Evolutionary conservation across 2,329 filamentous ascomycete species (phyloP).

Genomic region (Colletotrichum simmondsii): DNA sequence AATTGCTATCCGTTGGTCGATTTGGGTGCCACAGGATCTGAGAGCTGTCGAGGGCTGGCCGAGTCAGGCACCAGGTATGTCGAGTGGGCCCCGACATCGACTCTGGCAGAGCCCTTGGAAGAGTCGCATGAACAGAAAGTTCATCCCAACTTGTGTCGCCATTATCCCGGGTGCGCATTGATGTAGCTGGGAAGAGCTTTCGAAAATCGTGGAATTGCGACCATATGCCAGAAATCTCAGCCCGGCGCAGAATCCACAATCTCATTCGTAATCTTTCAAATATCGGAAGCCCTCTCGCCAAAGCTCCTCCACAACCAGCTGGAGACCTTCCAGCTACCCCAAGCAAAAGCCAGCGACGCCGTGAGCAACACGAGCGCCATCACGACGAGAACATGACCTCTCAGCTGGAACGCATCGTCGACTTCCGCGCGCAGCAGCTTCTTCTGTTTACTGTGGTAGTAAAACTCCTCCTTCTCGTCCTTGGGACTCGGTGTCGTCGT

Average conservation of each 20-base stretch:
- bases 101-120: not conserved
- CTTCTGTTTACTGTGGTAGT: conserved; percentile 67
- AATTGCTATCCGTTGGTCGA: not conserved
- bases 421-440: conserved; percentile 72
- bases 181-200: not conserved
- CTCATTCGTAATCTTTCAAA: not conserved
- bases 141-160: conserved; percentile 16
- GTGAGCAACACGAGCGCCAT: conserved; percentile 49
- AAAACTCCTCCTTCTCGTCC: conserved; percentile 45
- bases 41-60: not conserved
- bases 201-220: too few relatives aligned
- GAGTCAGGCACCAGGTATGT: not conserved
- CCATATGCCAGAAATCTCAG: not conserved
- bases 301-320: conserved; percentile 21
- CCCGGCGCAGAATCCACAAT: not conserved
- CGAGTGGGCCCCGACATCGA: not conserved
- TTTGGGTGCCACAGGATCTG: not conserved
- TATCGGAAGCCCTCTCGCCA: not conserved
- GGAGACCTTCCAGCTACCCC: conserved; percentile 39
- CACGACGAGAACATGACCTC: conserved; percentile 61
- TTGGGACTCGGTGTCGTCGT: conserved; percentile 18
- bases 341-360: conserved; percentile 40
- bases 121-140: not conserved
- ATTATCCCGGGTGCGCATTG: not conserved
- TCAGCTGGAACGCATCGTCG: conserved; percentile 71